These are phyloP conservation scores for Panicum miliaceum DNA, from an alignment of 176 grass and related monocot genomes.

Conservation along the genomic window DNA sequence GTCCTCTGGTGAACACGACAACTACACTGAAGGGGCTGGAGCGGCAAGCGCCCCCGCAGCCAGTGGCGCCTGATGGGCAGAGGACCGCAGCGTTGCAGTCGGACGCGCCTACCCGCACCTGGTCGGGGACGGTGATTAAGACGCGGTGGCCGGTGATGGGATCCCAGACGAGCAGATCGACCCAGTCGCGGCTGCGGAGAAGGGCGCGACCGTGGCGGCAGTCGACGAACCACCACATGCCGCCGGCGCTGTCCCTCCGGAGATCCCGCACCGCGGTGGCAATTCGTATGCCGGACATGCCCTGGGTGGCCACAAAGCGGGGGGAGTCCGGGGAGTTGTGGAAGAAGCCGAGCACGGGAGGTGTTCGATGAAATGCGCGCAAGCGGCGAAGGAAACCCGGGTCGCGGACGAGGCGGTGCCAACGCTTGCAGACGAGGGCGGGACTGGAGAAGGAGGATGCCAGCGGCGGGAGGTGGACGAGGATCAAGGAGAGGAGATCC, in stretches of 20 bases:
- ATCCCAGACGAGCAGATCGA: slow-evolving; percentile 30
- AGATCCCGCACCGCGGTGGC: not conserved
- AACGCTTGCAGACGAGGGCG: slow-evolving; percentile 16
- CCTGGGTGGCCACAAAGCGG: not conserved
- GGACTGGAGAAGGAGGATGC: not conserved
- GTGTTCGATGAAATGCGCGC: slow-evolving; percentile 33
- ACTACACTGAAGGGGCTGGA: not conserved
- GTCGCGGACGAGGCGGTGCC: slow-evolving; percentile 1
- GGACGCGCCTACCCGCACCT: not conserved
- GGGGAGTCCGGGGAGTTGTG: slow-evolving; percentile 4
- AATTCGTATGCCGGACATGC: not conserved
- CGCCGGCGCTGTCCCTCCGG: slow-evolving; percentile 6
- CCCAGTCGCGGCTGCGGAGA: slow-evolving; percentile 26
- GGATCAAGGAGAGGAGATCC: slow-evolving; percentile 16
- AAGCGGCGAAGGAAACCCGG: slow-evolving; percentile 5
- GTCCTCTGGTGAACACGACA: not conserved
- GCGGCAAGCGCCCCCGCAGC: too few species aligned
- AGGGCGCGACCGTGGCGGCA: slow-evolving; percentile 40
- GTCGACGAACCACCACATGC: slow-evolving; percentile 40
- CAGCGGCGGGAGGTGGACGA: slow-evolving; percentile 20
- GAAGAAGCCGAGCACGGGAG: slow-evolving; percentile 32
- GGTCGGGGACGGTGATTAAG: not conserved
- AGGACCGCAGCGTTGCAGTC: slow-evolving; percentile 10
- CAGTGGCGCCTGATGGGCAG: not conserved
- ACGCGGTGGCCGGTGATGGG: not conserved